Evolutionary conservation across 83 land plant species (phyloP), one percentile per base, ranked within the genome.

Genomic region (Diphasiastrum complanatum): DNA sequence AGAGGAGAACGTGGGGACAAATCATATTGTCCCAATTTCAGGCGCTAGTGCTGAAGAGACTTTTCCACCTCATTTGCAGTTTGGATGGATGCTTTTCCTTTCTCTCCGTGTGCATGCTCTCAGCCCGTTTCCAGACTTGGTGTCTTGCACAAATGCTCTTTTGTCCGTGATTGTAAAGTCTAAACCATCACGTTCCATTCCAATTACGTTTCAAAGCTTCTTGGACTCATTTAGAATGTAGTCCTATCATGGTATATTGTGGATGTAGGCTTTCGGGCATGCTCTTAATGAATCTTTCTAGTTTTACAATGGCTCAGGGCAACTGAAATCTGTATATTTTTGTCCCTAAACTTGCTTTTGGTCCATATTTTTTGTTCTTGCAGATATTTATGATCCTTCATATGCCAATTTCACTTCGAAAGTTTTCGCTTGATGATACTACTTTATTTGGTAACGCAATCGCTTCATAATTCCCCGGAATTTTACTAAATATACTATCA

Each of bases 31-130:
- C 38, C 38, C 64, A 0, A 38, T 69, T 33, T 45, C 38, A 48
- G 66, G 28, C 65, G 24, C 45, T 6, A 37, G 45, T 49, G 60
- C 58, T 1, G 24, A 60, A 32, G 75, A 56, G 36, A 30, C 49
- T 53, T 18, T 71, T 22, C 69, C 86, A 37, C 75, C 64, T 22
- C 85, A 82, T 45, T 72, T 79, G 75, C 70, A 78, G 10, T 89
- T 93, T 80, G 99, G 99, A 27, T 93, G 99, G 99, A 67, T 93
- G 78, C 71, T 89, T 45, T 93, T 89, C 71, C 64, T 93, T 64
- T 81, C 84, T 16, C 72, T 89, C 5, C 83, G 96, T 51, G 52
- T 83, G 37, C 96, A 83, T 70, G 82, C 73, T 31, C 88, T 90
- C 60, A 73, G 85, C 62, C 82, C 78, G 12, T 81, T 79, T 47